A percentile compares a stretch with the other conserved stretches of the same genome.
These are phyloP conservation scores for Aspergillus wentii DNA, from an alignment of 495 filamentous ascomycete genomes.

Conservation along the genomic window DNA sequence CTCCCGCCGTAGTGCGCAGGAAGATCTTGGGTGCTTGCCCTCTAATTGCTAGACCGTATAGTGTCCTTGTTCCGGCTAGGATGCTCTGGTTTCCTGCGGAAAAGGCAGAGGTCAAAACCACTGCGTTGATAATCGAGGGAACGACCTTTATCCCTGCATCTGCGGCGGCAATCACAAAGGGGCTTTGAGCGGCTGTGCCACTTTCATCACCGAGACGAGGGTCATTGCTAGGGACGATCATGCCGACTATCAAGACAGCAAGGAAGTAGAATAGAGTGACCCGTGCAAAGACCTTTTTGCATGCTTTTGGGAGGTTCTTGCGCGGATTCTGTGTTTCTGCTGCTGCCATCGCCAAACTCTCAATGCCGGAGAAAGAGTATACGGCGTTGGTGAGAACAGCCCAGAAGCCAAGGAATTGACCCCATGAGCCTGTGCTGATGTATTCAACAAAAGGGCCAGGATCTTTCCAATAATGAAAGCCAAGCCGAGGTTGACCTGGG, in stretches of 20 bases:
- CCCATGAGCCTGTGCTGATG: slow-evolving; percentile 31
- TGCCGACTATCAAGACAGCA: slow-evolving; percentile 44
- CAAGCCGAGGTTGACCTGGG: slow-evolving; percentile 24
- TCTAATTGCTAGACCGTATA: slow-evolving; percentile 41
- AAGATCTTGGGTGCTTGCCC: slow-evolving; percentile 44
- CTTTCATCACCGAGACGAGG: slow-evolving; percentile 42
- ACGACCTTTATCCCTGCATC: slow-evolving; percentile 37
- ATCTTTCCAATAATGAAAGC: slow-evolving; percentile 49
- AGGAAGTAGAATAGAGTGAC: slow-evolving; percentile 68
- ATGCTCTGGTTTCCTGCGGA: slow-evolving; percentile 48
- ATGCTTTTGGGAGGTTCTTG: slow-evolving; percentile 64
- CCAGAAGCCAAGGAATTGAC: slow-evolving; percentile 55
- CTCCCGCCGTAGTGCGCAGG: slow-evolving; percentile 53
- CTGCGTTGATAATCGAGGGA: slow-evolving; percentile 49
- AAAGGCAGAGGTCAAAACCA: slow-evolving; percentile 42
- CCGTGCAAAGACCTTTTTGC: slow-evolving; percentile 70
- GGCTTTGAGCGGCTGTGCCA: slow-evolving; percentile 34
- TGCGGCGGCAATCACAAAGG: slow-evolving; percentile 50
- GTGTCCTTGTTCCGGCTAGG: slow-evolving; percentile 40
- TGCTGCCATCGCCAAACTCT: slow-evolving; percentile 40
- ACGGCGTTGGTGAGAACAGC: slow-evolving; percentile 54
- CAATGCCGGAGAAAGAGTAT: slow-evolving; percentile 55
- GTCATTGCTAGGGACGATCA: slow-evolving; percentile 43
- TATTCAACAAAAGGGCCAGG: slow-evolving; percentile 47
- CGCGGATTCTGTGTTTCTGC: slow-evolving; percentile 64